Base-by-base conservation (phyloP, 2,329 filamentous ascomycete species). In the Epichloe coenophiala region DNA sequence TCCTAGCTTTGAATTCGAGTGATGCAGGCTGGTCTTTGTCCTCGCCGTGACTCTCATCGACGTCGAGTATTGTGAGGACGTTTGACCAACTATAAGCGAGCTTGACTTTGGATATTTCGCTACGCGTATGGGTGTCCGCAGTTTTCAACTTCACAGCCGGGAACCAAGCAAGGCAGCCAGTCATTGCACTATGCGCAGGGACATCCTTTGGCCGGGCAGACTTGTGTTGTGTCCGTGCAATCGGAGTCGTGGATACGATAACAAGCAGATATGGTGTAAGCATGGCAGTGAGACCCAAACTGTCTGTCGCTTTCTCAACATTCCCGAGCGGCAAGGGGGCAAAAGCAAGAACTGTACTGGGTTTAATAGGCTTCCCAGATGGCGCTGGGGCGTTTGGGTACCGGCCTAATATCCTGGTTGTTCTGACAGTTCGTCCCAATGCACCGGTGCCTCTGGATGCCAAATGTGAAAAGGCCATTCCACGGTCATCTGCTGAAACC, bases 61-160 rank as follows among this genome's bases (percentile, higher is more conserved):
- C 81, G 56, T 98, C 93, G 23, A 98, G 71, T 5, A 98, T 83
- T 0, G 90, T 97, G 56, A 98, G 71, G n/a, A 97, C 81, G 60
- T 97, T 97, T 2, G 93, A 97, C 93, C 93, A 98, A 66, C 90
- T 96, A 69, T 98, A 98, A 0, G 88, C 91, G 17, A 98, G 76
- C 65, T 98, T 97, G 38, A 84, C 86, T 61, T 83, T 84, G 17
- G 87, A 90, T 9, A 83, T 75, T 7, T 82, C 78, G 59, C 81
- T 84, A 5, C 80, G 81, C 0, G 78, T 80, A 45, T 78, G 74
- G 2, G 78, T 71, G 54, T 88, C 83, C 9, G 81, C 77, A 15
- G 80, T 78, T 65, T 97, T 97, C 42, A 98, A 72, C 61, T 87
- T 93, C 44, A 98, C 93, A 2, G 90, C 89, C 2, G 93, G 93